Percentiles rank a stretch among this genome's conserved stretches.
Evolutionary conservation across 2,329 filamentous ascomycete species (phyloP).

Genomic region (Neofusicoccum cordaticola): DNA sequence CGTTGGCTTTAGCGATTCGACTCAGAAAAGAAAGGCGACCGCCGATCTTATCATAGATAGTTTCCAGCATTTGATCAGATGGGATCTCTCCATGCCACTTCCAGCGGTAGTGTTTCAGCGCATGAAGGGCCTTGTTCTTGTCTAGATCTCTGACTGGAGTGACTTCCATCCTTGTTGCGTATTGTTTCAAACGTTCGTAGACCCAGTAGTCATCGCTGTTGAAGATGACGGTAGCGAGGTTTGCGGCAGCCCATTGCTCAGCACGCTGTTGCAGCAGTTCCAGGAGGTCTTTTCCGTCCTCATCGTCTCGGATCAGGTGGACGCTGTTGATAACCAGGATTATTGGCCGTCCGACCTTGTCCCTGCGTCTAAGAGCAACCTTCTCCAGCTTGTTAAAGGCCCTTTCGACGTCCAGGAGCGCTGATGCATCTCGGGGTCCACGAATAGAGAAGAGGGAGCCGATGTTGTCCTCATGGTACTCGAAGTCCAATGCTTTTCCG

Average conservation of each 20-base stretch:
- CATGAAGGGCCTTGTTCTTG: slow-evolving; percentile 72
- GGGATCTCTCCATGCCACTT: slow-evolving; percentile 70
- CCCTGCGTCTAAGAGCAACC: slow-evolving; percentile 72
- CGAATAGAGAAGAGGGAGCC: slow-evolving; percentile 93
- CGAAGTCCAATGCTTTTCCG: slow-evolving; percentile 91
- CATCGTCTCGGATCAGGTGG: slow-evolving; percentile 86
- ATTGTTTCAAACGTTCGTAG: slow-evolving; percentile 88
- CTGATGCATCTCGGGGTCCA: slow-evolving; percentile 86
- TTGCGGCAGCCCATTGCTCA: slow-evolving; percentile 92
- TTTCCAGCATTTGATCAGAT: slow-evolving; percentile 57
- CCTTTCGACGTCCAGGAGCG: slow-evolving; percentile 89
- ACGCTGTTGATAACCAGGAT: slow-evolving; percentile 94
- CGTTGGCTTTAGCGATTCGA: slow-evolving; percentile 77
- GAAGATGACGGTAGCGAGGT: slow-evolving; percentile 87
- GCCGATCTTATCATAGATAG: slow-evolving; percentile 83
- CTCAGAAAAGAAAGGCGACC: slow-evolving; percentile 86
- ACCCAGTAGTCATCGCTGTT: slow-evolving; percentile 99
- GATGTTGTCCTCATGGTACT: slow-evolving; percentile 97
- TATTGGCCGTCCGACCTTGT: slow-evolving; percentile 63
- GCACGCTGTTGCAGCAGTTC: slow-evolving; percentile 94
- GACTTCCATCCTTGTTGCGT: slow-evolving; percentile 92
- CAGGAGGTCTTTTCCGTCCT: slow-evolving; percentile 87
- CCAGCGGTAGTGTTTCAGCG: slow-evolving; percentile 74
- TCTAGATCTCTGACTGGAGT: slow-evolving; percentile 80
- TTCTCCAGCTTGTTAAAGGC: slow-evolving; percentile 98